Conservation (phyloP, 345 rosid species). For the Eucalyptus viminalis region DNA sequence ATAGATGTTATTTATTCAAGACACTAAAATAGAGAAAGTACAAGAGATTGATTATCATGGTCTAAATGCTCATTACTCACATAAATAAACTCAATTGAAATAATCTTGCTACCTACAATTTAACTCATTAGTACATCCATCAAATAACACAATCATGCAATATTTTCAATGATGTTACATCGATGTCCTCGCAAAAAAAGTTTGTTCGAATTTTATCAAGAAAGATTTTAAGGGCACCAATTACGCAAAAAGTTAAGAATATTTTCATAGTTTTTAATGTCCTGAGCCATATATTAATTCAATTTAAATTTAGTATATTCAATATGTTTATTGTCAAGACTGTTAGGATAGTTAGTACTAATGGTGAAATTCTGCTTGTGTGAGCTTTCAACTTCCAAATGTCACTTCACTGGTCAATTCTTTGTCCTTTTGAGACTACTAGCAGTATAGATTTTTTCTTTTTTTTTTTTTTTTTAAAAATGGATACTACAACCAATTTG, state of each 20-base stretch:
- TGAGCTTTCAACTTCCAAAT: not conserved
- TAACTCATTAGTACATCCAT: not conserved
- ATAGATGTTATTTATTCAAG: not conserved
- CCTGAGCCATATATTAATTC: not conserved
- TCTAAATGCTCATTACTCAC: not conserved
- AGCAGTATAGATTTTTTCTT: too few species aligned
- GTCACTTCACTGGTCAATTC: not conserved
- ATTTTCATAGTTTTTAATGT: not conserved
- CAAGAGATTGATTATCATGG: not conserved
- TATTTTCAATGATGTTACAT: not conserved
- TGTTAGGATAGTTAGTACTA: not conserved
- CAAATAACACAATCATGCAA: fast-evolving
- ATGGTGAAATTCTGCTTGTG: not conserved
- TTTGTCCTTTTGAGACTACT: too few species aligned
- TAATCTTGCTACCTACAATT: not conserved
- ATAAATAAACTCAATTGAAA: not conserved
- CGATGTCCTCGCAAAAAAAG: not conserved
- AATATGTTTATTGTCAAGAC: not conserved
- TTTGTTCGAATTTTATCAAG: too few species aligned
- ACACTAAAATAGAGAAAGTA: not conserved
- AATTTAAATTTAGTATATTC: not conserved
- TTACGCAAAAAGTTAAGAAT: too few species aligned
- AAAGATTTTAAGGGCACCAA: not conserved
- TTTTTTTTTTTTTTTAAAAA: too few species aligned
- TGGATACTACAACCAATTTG: too few species aligned